Conservation (phyloP, 2,329 filamentous ascomycete species). For the Aspergillus nomiae region DNA sequence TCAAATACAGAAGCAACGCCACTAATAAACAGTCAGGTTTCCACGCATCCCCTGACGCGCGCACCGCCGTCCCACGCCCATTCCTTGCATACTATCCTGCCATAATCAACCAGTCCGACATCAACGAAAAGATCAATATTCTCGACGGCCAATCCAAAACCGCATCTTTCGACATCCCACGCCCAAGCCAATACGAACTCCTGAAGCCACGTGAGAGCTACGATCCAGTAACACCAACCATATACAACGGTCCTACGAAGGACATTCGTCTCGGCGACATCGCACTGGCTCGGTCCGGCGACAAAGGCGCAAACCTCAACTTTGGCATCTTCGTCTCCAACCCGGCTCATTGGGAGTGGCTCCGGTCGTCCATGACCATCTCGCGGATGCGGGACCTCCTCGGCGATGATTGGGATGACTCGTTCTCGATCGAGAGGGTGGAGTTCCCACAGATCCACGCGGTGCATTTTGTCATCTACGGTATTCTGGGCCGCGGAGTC, state of each 20-base stretch:
- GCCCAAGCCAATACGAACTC: constrained; percentile 18
- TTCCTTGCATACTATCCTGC: constrained; percentile 49
- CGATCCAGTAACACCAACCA: constrained; percentile 12
- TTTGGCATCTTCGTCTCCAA: constrained; percentile 41
- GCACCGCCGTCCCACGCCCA: constrained; percentile 42
- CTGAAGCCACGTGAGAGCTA: constrained; percentile 20
- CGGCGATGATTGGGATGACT: constrained; percentile 48
- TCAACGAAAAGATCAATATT: constrained; percentile 32
- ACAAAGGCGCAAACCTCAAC: constrained; percentile 47
- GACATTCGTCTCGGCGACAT: constrained; percentile 46
- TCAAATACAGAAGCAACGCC: background rate
- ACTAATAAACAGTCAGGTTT: constrained; percentile 32
- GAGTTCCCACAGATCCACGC: constrained; percentile 50
- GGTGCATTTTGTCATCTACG: constrained; percentile 56
- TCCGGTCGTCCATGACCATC: constrained; percentile 44
- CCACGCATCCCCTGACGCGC: constrained; percentile 46
- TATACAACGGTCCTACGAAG: constrained; percentile 29
- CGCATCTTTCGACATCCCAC: constrained; percentile 16
- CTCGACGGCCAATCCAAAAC: constrained; percentile 10
- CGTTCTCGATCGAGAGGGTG: constrained; percentile 49
- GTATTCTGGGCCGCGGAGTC: constrained; percentile 48
- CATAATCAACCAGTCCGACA: constrained; percentile 30
- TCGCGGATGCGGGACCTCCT: constrained; percentile 43
- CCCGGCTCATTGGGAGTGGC: constrained; percentile 34
- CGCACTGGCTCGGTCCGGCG: constrained; percentile 45